Conservation (phyloP, 2,329 filamentous ascomycete species). For the Stachybotrys elegans region DNA sequence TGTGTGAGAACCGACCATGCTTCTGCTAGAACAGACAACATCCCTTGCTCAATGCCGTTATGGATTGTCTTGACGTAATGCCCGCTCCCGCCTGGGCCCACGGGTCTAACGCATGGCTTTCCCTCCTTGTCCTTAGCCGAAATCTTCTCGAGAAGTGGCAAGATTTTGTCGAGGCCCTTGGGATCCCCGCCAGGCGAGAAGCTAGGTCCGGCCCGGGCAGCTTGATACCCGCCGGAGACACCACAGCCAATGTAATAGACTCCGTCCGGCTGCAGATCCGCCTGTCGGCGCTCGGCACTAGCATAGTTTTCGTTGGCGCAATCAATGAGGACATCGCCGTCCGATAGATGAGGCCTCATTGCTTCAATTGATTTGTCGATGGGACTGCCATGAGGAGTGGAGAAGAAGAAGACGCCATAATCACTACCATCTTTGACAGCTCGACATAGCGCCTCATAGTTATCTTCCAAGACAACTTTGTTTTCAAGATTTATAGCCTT, state of each 20-base stretch:
- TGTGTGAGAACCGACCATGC: conserved; percentile 59
- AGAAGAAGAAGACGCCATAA: background rate
- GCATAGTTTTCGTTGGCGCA: conserved; percentile 64
- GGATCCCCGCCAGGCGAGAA: conserved; percentile 60
- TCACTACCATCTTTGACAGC: background rate
- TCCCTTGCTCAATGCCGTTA: conserved; percentile 69
- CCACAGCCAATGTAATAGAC: conserved; percentile 65
- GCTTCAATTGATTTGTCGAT: background rate
- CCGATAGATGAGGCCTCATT: conserved; percentile 38
- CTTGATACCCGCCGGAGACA: conserved; percentile 65
- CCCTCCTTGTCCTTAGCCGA: conserved; percentile 56
- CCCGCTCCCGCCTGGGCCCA: conserved; percentile 59
- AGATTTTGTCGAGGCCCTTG: conserved; percentile 49
- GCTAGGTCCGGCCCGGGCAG: conserved; percentile 60
- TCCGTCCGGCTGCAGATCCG: conserved; percentile 48
- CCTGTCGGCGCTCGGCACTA: conserved; percentile 59
- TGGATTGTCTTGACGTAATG: conserved; percentile 76
- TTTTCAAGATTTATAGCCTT: background rate
- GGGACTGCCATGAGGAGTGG: background rate
- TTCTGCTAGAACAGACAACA: conserved; percentile 61
- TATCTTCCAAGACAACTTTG: background rate
- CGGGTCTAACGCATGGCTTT: conserved; percentile 53
- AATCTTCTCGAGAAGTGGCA: conserved; percentile 57
- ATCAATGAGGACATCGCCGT: conserved; percentile 63
- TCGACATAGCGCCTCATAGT: background rate